These are phyloP conservation scores for Closterium sp. DNA, from an alignment of 139 green algal species.

Conservation along the genomic window DNA sequence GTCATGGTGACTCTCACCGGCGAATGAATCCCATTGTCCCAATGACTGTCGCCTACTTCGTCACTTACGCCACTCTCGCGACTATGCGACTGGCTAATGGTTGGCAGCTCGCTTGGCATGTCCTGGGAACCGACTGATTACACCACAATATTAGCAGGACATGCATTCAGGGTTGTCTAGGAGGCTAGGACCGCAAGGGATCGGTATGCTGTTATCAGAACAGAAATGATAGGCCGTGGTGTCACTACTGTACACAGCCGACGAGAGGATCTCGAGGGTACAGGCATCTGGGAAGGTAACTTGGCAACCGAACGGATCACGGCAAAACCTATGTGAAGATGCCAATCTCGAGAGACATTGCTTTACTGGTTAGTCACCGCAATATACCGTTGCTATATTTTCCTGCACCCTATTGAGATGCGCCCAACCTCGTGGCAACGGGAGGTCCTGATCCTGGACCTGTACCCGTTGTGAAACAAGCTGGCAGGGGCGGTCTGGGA, in stretches of 20 bases:
- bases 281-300: neutral
- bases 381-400: no score
- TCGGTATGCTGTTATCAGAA: neutral
- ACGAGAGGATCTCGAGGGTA: neutral
- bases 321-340: neutral
- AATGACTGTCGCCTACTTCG: neutral
- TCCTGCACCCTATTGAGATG: no score
- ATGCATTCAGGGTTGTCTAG: neutral
- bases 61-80: neutral
- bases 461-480: neutral
- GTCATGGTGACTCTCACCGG: neutral
- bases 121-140: neutral
- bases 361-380: no score
- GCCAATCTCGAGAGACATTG: no score
- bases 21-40: neutral
- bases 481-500: neutral
- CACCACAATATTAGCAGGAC: neutral
- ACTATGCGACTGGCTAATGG: neutral
- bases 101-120: neutral
- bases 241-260: neutral
- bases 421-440: no score
- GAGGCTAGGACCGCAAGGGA: neutral
- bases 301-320: neutral
- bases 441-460: no score
- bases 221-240: neutral